These are phyloP conservation scores for Pleurotus tuoliensis DNA, from an alignment of 768 basidiomycete genomes.

Conservation along the genomic window DNA sequence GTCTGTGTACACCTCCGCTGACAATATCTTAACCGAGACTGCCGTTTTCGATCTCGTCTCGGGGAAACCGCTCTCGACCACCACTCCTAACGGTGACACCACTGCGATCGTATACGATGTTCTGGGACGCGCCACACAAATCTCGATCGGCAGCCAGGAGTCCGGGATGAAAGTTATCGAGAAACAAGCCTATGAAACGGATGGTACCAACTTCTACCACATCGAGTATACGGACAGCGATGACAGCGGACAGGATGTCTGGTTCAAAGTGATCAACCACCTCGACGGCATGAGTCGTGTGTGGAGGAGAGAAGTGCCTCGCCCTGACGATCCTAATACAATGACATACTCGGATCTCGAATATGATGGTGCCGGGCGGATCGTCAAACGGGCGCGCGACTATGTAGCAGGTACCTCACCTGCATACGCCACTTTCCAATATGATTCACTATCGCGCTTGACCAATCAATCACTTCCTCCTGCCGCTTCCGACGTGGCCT, in stretches of 20 bases:
- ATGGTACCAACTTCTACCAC: conserved; percentile 2
- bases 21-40: background rate
- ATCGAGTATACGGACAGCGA: background rate
- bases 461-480: conserved; percentile 7
- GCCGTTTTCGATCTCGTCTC: background rate
- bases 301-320: conserved; percentile 5
- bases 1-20: background rate
- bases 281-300: background rate
- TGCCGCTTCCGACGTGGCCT: background rate
- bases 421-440: background rate
- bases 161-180: background rate
- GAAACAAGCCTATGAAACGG: conserved; percentile 2
- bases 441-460: conserved; percentile 11
- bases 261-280: conserved; percentile 1
- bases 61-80: background rate
- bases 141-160: background rate
- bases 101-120: background rate
- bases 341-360: conserved; percentile 7
- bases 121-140: background rate
- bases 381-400: background rate
- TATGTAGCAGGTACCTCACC: conserved; percentile 8
- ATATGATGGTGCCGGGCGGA: conserved; percentile 1
- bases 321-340: background rate
- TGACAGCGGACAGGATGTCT: background rate
- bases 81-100: conserved; percentile 3